Percentiles rank a stretch among this genome's conserved stretches.
Conservation (phyloP, 2,329 filamentous ascomycete genomes). For the Hypoxylon sp. region DNA sequence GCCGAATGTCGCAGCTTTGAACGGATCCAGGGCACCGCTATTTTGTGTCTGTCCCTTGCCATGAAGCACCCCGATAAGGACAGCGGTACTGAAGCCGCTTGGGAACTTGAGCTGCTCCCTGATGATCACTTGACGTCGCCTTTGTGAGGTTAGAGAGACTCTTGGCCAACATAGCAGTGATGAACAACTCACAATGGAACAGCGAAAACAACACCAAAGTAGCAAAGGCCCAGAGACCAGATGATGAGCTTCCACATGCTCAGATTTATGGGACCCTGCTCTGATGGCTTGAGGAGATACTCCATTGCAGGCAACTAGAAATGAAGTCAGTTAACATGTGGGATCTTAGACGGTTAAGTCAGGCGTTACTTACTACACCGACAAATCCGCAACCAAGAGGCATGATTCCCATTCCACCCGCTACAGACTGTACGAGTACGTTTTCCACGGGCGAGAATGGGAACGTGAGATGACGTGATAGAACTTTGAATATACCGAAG, state of each 20-base stretch:
- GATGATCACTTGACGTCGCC: slow-evolving; percentile 88
- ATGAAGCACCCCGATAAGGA: slow-evolving; percentile 91
- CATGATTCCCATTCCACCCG: slow-evolving; percentile 95
- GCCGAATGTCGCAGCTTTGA: slow-evolving; percentile 45
- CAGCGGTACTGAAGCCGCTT: slow-evolving; percentile 91
- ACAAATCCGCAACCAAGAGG: slow-evolving; percentile 95
- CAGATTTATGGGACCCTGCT: slow-evolving; percentile 78
- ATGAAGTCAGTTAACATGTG: slow-evolving; percentile 1
- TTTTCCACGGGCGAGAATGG: slow-evolving; percentile 97
- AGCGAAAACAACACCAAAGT: slow-evolving; percentile 96
- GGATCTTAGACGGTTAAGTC: background rate
- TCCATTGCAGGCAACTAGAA: slow-evolving; percentile 82
- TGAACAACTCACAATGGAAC: slow-evolving; percentile 72
- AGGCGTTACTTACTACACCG: slow-evolving; percentile 67
- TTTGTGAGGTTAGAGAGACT: slow-evolving; percentile 38
- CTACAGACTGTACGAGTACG: slow-evolving; percentile 94
- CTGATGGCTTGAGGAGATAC: slow-evolving; percentile 78
- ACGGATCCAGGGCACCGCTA: slow-evolving; percentile 40
- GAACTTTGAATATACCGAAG: slow-evolving; percentile 88
- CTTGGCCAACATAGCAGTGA: background rate
- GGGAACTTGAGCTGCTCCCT: slow-evolving; percentile 92
- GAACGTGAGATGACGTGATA: slow-evolving; percentile 74
- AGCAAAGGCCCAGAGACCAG: slow-evolving; percentile 92
- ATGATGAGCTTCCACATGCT: slow-evolving; percentile 80
- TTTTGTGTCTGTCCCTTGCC: slow-evolving; percentile 59